Evolutionary conservation across 208 protist genomes (phyloP), one percentile per base, ranked within the genome.

Genomic region (Trypanosomatidae sp.): DNA sequence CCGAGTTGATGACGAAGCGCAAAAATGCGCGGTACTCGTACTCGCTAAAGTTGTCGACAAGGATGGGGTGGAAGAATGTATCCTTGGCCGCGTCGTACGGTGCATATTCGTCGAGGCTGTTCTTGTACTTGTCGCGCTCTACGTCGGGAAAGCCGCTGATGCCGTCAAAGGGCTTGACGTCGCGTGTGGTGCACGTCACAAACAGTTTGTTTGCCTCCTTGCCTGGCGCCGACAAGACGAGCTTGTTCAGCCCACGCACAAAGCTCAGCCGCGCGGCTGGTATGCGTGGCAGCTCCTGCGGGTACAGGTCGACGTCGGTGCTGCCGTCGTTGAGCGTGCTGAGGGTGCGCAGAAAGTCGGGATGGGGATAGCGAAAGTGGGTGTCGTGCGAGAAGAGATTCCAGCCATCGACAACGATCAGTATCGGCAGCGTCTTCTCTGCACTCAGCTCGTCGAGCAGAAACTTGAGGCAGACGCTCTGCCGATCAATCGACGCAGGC

Each of bases 301-400:
- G 79, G 38, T 92, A 92, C 15, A 92, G 41, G 43, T 94, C 82
- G 0, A 90, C 70, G 43, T 94, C 82, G 1, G 82, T 92, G 16
- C 56, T 64, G 22, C 63, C 66, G 45, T 88, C 76, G 35, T 84
- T 83, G 13, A 89, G 59, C 6, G 76, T 75, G n/a, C 71, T 72
- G 33, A 94, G 45, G 0, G 67, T 83, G 27, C 81, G 78, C 26
- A 95, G 59, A 54, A 92, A 91, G 48, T 92, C 87, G 0, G 79
- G 79, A 52, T 95, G 87, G 33, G 83, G 82, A 59, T 90, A 91
- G 22, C 83, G 76, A 53, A 92, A 95, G 55, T 95, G 82, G n/a
- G 82, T 95, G 26, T 88, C 65, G 53, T 89, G 75, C 5, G 82
- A 82, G 53, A 95, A 87, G 10, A 92, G 57, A 40, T 95, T 92